phyloP scores from a whole-genome alignment of 176 grass and related monocot species.

The Oryza longistaminata region DNA sequence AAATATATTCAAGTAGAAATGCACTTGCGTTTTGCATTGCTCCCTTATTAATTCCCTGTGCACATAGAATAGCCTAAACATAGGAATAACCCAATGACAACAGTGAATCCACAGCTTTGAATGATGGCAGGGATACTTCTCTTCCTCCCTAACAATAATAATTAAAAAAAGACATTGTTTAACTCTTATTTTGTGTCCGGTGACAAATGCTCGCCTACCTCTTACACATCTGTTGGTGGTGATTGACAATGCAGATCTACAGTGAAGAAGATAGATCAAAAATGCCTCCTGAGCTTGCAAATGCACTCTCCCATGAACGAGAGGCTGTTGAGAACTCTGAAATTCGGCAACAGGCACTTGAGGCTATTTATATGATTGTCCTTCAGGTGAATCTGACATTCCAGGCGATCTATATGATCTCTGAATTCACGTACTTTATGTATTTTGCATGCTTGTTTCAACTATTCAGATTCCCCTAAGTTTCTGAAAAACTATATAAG shows the following conservation, averaged over 20 bases:
- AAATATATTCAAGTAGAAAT: constrained; percentile 24
- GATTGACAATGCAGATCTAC: constrained; percentile 64
- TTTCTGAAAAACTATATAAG: neutral
- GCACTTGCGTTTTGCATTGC: neutral
- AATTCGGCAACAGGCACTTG: constrained; percentile 79
- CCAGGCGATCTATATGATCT: neutral
- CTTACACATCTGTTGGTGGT: constrained; percentile 9
- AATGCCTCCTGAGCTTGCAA: constrained; percentile 88
- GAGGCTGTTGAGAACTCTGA: constrained; percentile 83
- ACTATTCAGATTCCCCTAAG: constrained; percentile 6
- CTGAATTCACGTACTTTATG: neutral
- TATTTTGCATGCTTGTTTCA: constrained; percentile 2
- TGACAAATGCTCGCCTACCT: neutral
- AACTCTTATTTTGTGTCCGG: constrained; percentile 12
- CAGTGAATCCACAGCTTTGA: neutral
- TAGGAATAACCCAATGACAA: neutral
- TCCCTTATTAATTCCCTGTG: neutral
- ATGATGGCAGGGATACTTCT: neutral
- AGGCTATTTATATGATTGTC: constrained; percentile 94
- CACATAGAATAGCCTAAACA: neutral
- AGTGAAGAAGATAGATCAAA: constrained; percentile 73
- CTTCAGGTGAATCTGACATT: constrained; percentile 62
- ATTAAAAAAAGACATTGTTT: neutral
- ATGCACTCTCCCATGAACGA: constrained; percentile 84
- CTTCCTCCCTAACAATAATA: neutral